phyloP scores from a whole-genome alignment of 2,329 filamentous ascomycete species.

The Nemania serpens region DNA sequence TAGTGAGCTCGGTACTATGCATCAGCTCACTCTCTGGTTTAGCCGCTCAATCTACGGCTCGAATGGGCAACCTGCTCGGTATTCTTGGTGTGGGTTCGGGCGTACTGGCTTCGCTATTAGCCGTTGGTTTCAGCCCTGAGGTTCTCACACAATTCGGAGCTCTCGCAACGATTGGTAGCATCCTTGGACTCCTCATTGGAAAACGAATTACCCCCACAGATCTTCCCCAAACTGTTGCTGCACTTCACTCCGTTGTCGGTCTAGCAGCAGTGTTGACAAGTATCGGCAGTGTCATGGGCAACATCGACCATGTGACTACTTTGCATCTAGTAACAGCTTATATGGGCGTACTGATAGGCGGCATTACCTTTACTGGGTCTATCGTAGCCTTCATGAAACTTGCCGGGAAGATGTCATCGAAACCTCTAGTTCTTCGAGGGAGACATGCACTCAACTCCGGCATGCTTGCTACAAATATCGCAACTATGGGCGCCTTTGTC shows the following conservation, averaged over 20 bases:
- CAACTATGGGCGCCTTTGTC: conserved; percentile 83
- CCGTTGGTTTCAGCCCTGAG: conserved; percentile 79
- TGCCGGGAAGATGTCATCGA: conserved; percentile 79
- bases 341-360: conserved; percentile 82
- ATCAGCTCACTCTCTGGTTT: conserved; percentile 83
- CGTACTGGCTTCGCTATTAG: conserved; percentile 79
- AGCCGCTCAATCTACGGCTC: conserved; percentile 79
- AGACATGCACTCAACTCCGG: conserved; percentile 76
- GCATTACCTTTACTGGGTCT: conserved; percentile 88
- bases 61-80: conserved; percentile 83
- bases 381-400: conserved; percentile 90
- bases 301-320: conserved; percentile 71
- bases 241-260: conserved; percentile 87
- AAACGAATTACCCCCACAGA: conserved; percentile 87
- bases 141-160: conserved; percentile 79
- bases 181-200: conserved; percentile 74
- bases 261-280: conserved; percentile 87
- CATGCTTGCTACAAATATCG: conserved; percentile 75
- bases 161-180: conserved; percentile 72
- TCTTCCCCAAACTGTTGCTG: conserved; percentile 86
- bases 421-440: conserved; percentile 72
- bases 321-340: conserved; percentile 87
- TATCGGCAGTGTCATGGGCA: conserved; percentile 81
- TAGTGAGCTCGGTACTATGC: conserved; percentile 82
- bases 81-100: conserved; percentile 84